Evolutionary conservation across 768 basidiomycete species (phyloP), one percentile per base, ranked within the genome.

Genomic region (Pleurotus salmoneostramineus): DNA sequence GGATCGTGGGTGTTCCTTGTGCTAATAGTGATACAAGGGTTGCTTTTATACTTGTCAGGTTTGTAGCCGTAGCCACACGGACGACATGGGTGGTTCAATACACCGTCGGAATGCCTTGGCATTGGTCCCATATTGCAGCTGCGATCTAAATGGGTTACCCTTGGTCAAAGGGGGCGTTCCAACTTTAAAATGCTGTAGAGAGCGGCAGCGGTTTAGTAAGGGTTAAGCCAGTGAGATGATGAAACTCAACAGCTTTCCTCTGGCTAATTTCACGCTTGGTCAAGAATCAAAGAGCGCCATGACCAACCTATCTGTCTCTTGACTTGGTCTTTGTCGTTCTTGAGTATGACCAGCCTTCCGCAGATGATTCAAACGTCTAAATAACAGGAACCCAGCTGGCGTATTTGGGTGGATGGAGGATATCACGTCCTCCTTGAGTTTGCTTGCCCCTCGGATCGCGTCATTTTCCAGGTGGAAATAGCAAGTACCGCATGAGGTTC

Each of bases 131-230:
- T 51, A 35, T 34, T 51, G 32, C 50, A 15, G n/a, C 52, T 55
- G 52, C 52, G 52, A 43, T 55, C 52, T 43, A 55, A 42, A 55
- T 55, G 40, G 52, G 40, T 50, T 14, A 55, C 40, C 8, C 21
- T 31, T n/a, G 36, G 21, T 15, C 27, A 40, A 17, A 15, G 15
- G 40, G 52, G 17, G 34, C n/a, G 15, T n/a, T 37, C 7, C 40
- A 55, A 55, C 52, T 55, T 42, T 55, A 43, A 55, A 55, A 55
- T 55, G 52, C 52, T 55, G 52, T 55, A 42, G 52, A 55, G 33
- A 32, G 52, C 40, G 36, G 31, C 15, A 10, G 50, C 32, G n/a
- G 33, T 40, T 40, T 40, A 40, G 37, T 40, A 40, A 40, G 37
- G 37, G n/a, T 37, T 51, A 37, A 35, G 32, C n/a, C 36, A 35